Conservation (phyloP, 768 basidiomycete species). For the Cystobasidium onofrii region DNA sequence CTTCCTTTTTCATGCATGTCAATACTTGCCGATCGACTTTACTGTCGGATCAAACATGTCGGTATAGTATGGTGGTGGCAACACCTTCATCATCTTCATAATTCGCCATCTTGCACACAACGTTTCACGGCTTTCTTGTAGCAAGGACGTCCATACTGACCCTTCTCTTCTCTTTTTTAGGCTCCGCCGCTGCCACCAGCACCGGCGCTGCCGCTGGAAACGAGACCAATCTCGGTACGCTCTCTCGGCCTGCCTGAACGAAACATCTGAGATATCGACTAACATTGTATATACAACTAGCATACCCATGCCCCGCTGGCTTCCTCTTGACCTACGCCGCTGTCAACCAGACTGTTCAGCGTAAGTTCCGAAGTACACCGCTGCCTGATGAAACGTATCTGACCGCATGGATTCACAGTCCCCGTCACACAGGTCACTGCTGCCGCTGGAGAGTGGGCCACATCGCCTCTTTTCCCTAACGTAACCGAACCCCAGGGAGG, state of each 20-base stretch:
- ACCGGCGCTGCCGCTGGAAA: neutral
- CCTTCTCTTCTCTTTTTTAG: neutral
- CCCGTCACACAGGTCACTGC: conserved; percentile 18
- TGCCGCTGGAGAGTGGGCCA: conserved; percentile 14
- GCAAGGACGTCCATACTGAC: no score
- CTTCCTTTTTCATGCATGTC: neutral
- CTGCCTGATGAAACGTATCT: neutral
- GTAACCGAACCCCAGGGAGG: conserved; percentile 16
- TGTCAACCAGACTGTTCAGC: conserved; percentile 13
- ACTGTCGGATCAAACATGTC: neutral
- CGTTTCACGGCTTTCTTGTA: no score
- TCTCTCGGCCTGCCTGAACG: no score
- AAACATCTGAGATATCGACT: no score
- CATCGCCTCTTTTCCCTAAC: conserved; percentile 20
- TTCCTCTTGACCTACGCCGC: conserved; percentile 25
- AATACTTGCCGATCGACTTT: neutral
- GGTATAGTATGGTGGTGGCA: neutral
- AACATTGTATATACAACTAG: neutral
- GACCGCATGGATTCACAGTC: neutral
- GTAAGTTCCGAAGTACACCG: neutral
- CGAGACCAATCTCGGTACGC: conserved; percentile 2
- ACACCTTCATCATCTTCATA: no score
- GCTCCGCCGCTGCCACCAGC: neutral
- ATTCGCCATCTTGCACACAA: neutral
- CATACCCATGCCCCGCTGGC: conserved; percentile 28